Conservation (phyloP, 768 basidiomycete species). For the Pholiota molesta region DNA sequence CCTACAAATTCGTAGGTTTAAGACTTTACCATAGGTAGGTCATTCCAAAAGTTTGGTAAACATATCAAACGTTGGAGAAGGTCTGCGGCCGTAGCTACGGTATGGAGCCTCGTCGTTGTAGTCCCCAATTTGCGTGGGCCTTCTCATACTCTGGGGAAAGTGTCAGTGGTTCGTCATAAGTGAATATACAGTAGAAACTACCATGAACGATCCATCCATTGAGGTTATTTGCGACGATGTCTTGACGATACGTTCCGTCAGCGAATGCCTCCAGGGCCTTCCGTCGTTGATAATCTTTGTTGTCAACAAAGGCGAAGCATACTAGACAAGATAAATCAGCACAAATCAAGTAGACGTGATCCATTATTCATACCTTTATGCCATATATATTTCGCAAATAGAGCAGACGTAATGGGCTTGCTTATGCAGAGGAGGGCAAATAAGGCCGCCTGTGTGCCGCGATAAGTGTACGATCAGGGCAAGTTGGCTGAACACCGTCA, state of each 20-base stretch:
- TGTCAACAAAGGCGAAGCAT: slow-evolving; percentile 29
- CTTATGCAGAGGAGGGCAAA: background rate
- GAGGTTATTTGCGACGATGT: slow-evolving; percentile 39
- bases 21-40: slow-evolving; percentile 32
- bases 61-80: background rate
- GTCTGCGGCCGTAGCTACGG: background rate
- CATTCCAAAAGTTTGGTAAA: slow-evolving; percentile 17
- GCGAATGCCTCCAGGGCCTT: slow-evolving; percentile 32
- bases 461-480: background rate
- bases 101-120: background rate
- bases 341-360: background rate
- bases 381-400: background rate
- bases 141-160: background rate
- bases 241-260: slow-evolving; percentile 31
- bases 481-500: background rate
- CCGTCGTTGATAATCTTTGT: slow-evolving; percentile 32
- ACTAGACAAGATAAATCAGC: slow-evolving; percentile 15
- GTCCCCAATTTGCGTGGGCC: background rate
- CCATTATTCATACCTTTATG: background rate
- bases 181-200: slow-evolving; percentile 18
- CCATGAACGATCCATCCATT: slow-evolving; percentile 32
- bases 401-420: background rate
- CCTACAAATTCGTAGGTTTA: background rate
- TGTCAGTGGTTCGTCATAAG: slow-evolving; percentile 22
- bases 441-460: background rate